These are phyloP conservation scores for Backusella psychrophila DNA, from an alignment of 192 early-diverging fungal species.

Conservation along the genomic window DNA sequence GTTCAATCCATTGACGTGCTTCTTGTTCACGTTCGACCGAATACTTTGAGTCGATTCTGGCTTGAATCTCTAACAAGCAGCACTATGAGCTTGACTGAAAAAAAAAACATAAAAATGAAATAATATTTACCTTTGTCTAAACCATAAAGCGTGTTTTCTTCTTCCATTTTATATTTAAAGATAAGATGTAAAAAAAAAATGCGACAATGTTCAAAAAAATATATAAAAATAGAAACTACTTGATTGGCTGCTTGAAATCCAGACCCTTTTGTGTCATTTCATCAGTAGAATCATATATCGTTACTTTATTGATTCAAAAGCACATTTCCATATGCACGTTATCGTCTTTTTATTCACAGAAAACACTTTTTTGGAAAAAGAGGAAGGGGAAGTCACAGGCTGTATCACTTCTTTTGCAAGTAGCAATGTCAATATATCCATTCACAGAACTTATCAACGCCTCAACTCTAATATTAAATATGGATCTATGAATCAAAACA, in stretches of 20 bases:
- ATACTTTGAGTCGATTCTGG: conserved; percentile 32
- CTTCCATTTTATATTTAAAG: neutral
- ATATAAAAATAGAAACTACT: neutral
- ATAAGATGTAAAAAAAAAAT: neutral
- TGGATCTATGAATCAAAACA: too few species aligned
- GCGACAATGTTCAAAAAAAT: neutral
- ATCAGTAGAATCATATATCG: too few species aligned
- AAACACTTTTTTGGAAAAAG: neutral
- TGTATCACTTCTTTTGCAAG: too few species aligned
- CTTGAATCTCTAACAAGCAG: conserved; percentile 31
- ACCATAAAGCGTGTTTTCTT: neutral
- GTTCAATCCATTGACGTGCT: conserved; percentile 75
- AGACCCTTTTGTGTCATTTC: neutral
- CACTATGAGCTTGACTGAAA: neutral
- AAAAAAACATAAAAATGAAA: neutral
- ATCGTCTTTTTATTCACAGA: too few species aligned
- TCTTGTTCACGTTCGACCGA: conserved; percentile 44
- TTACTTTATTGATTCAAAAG: too few species aligned
- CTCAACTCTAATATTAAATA: too few species aligned
- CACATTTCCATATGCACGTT: too few species aligned
- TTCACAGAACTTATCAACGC: neutral
- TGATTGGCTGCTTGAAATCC: neutral
- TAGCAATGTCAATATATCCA: neutral
- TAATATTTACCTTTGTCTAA: conserved; percentile 5
- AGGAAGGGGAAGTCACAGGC: neutral